Base-by-base conservation (phyloP, 805 yeast species). In the Blastobotrys americana region DNA sequence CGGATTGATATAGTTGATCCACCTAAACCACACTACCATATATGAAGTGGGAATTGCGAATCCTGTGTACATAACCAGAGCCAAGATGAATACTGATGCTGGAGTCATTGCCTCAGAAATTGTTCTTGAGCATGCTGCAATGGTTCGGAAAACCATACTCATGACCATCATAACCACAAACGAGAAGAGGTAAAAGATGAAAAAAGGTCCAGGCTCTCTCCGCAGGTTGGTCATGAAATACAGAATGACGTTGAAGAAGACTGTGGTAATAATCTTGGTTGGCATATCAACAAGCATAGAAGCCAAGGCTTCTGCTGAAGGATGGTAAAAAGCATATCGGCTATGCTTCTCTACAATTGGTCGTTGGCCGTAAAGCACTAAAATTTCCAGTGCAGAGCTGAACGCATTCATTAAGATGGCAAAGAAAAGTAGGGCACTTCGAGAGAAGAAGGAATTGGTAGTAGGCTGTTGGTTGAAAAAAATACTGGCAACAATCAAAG, bases 401-500 rank as follows among this genome's bases (percentile, higher is more conserved):
- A 73, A 67, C 8, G 76, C 68, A 52, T 69, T 70, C 58, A 69
- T 70, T 47, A 73, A 56, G 31, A 69, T 61, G 34, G 65, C 50
- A 52, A 80, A 80, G 64, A 83, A 84, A 70, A 83, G 66, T 38
- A 80, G 72, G 35, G 86, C 77, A 54, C 79, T 73, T 57, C 87
- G 67, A 5, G 54, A 48, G 52, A 74, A 80, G 5, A 80, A 77
- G 39, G 82, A 81, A 8, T 55, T 41, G 0, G 81, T 78, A 20
- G 63, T 47, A 13, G 64, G 58, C 0, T 78, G 75, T 5, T 76
- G 61, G 41, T 73, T 64, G 57, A 70, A 77, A 59, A 68, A 78
- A 47, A 80, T 62, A 0, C 84, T 78, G 25, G 83, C 81, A 13
- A 69, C 61, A 53, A 79, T 70, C 40, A 80, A 68, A n/a, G 79